A percentile compares a stretch with the other conserved stretches of the same genome.
Evolutionary conservation across 495 filamentous ascomycete genomes (phyloP).

Genomic region (Apiosordaria backusii): DNA sequence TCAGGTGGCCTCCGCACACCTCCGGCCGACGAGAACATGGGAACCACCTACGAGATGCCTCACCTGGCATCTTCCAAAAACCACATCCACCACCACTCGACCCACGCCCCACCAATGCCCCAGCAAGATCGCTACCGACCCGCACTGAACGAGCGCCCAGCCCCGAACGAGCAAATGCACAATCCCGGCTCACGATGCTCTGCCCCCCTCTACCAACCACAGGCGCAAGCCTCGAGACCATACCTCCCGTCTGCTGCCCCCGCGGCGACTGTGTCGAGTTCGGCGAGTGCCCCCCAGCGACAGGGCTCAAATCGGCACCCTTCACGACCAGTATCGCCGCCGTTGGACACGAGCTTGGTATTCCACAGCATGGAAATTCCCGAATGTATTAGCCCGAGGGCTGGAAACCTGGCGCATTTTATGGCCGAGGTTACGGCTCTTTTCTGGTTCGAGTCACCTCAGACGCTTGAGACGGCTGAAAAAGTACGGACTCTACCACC

Average conservation of each 20-base stretch:
- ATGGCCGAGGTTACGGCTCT: slow-evolving; percentile 92
- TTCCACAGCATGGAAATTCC: slow-evolving; percentile 68
- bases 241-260: slow-evolving; percentile 5
- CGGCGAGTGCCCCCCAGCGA: slow-evolving; percentile 7
- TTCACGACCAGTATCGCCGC: slow-evolving; percentile 28
- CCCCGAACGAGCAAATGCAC: slow-evolving; percentile 29
- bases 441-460: slow-evolving; percentile 96
- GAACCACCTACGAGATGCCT: slow-evolving; percentile 45
- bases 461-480: slow-evolving; percentile 69
- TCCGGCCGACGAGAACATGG: slow-evolving; percentile 47
- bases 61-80: slow-evolving; percentile 42
- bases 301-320: slow-evolving; percentile 27
- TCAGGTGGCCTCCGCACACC: slow-evolving; percentile 47
- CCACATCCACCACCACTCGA: slow-evolving; percentile 32
- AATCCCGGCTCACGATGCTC: slow-evolving; percentile 25
- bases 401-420: slow-evolving; percentile 74
- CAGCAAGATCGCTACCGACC: slow-evolving; percentile 26
- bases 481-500: slow-evolving; percentile 50
- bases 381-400: slow-evolving; percentile 65
- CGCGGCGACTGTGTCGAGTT: neutral
- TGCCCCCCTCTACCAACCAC: neutral
- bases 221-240: neutral
- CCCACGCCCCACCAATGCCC: slow-evolving; percentile 27
- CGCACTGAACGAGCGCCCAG: slow-evolving; percentile 29
- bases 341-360: slow-evolving; percentile 46